These are phyloP conservation scores for Drechslerella dactyloides DNA, from an alignment of 2,329 filamentous ascomycete genomes.

Conservation along the genomic window DNA sequence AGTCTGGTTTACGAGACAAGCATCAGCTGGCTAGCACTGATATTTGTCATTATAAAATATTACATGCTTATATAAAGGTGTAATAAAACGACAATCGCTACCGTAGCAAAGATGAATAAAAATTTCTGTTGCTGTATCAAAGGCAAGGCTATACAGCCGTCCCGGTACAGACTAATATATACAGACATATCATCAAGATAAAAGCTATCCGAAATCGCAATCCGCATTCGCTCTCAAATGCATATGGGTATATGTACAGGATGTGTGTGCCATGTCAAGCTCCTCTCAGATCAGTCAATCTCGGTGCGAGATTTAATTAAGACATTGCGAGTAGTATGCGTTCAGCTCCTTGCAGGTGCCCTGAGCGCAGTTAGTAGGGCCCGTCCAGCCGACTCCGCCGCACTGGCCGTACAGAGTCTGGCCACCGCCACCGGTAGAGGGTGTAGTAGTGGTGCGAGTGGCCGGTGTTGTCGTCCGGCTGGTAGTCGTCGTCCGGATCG, in stretches of 20 bases:
- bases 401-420: constrained; percentile 57
- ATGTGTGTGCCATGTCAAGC: background rate
- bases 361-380: constrained; percentile 56
- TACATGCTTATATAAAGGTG: background rate
- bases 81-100: background rate
- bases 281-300: background rate
- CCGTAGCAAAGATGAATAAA: no score
- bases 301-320: constrained; percentile 7
- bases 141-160: constrained; percentile 23
- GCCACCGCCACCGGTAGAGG: constrained; percentile 29
- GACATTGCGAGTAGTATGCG: constrained; percentile 55
- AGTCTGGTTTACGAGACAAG: no score
- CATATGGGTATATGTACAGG: constrained; percentile 36
- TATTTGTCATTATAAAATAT: no score
- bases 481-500: constrained; percentile 17
- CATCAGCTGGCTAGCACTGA: no score
- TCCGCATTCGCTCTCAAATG: constrained; percentile 16
- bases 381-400: constrained; percentile 56
- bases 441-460: constrained; percentile 27
- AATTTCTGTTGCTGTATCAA: constrained; percentile 44
- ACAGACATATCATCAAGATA: constrained; percentile 18
- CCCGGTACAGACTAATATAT: constrained; percentile 50
- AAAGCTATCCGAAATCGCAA: background rate
- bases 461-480: constrained; percentile 1
- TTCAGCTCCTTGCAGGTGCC: constrained; percentile 57